phyloP scores from a whole-genome alignment of 2,329 filamentous ascomycete genomes.

The Apiospora kogelbergensis region DNA sequence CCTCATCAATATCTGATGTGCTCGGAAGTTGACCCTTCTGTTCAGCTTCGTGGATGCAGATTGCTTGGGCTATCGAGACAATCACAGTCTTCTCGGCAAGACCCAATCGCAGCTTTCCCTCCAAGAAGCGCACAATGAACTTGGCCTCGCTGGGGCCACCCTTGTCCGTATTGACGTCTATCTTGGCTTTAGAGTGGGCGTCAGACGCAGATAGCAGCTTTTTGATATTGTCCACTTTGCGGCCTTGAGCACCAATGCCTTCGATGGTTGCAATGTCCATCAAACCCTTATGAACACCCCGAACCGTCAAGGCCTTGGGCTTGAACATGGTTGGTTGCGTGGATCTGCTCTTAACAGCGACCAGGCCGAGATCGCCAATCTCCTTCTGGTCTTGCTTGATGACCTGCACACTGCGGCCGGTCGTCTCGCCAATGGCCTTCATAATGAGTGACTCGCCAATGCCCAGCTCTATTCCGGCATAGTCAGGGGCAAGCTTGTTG shows the following conservation, averaged over 20 bases:
- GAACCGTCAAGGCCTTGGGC: constrained; percentile 84
- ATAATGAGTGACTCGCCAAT: constrained; percentile 98
- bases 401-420: constrained; percentile 80
- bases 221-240: constrained; percentile 94
- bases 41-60: constrained; percentile 80
- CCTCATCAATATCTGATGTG: constrained; percentile 75
- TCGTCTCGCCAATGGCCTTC: constrained; percentile 96
- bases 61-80: constrained; percentile 84
- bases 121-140: constrained; percentile 86
- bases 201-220: constrained; percentile 93
- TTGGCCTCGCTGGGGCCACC: constrained; percentile 94
- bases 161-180: constrained; percentile 90
- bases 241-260: constrained; percentile 83
- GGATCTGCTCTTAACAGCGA: constrained; percentile 91
- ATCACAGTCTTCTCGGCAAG: constrained; percentile 91
- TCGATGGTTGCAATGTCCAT: constrained; percentile 85
- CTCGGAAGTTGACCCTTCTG: constrained; percentile 68
- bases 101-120: constrained; percentile 90
- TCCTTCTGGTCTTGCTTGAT: constrained; percentile 97
- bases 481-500: constrained; percentile 96
- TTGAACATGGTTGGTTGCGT: constrained; percentile 99
- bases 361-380: constrained; percentile 90
- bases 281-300: constrained; percentile 82
- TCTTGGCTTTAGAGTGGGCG: constrained; percentile 68
- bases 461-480: constrained; percentile 93